Percentiles rank a stretch among this genome's conserved stretches.
Conservation (phyloP, 2,329 filamentous ascomycete species). For the Ceratocystis cacaofunesta region DNA sequence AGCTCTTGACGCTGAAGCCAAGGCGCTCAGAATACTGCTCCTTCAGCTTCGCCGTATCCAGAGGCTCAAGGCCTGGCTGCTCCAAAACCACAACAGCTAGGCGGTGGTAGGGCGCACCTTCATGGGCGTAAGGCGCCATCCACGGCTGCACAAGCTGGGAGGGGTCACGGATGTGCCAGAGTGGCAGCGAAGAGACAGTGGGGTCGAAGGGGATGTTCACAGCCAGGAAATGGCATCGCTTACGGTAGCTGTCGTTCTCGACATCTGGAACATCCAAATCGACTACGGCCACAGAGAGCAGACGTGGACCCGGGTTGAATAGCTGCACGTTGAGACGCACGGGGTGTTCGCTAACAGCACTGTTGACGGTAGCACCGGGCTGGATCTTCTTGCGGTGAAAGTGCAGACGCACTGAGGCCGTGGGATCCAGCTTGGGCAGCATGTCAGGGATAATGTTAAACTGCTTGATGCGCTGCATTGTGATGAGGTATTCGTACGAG, state of each 20-base stretch:
- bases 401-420: slow-evolving; percentile 64
- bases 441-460: slow-evolving; percentile 82
- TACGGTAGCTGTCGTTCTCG: slow-evolving; percentile 58
- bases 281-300: slow-evolving; percentile 72
- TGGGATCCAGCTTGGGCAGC: slow-evolving; percentile 62
- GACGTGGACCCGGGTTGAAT: slow-evolving; percentile 66
- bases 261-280: slow-evolving; percentile 81
- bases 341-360: slow-evolving; percentile 53
- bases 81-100: slow-evolving; percentile 71
- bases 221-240: slow-evolving; percentile 78
- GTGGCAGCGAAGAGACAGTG: slow-evolving; percentile 44
- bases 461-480: slow-evolving; percentile 73
- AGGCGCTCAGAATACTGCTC: slow-evolving; percentile 41
- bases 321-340: slow-evolving; percentile 70
- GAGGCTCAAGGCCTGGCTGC: slow-evolving; percentile 47
- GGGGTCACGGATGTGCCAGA: slow-evolving; percentile 43
- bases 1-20: slow-evolving; percentile 59
- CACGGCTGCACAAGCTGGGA: slow-evolving; percentile 62
- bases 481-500: slow-evolving; percentile 60
- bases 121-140: slow-evolving; percentile 75
- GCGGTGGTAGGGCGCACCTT: slow-evolving; percentile 83
- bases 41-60: slow-evolving; percentile 45
- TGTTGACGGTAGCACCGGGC: slow-evolving; percentile 67
- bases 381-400: slow-evolving; percentile 57
- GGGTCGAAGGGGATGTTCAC: slow-evolving; percentile 43